These are phyloP conservation scores for Xylariales sp. DNA, from an alignment of 2,329 filamentous ascomycete genomes.

Conservation along the genomic window DNA sequence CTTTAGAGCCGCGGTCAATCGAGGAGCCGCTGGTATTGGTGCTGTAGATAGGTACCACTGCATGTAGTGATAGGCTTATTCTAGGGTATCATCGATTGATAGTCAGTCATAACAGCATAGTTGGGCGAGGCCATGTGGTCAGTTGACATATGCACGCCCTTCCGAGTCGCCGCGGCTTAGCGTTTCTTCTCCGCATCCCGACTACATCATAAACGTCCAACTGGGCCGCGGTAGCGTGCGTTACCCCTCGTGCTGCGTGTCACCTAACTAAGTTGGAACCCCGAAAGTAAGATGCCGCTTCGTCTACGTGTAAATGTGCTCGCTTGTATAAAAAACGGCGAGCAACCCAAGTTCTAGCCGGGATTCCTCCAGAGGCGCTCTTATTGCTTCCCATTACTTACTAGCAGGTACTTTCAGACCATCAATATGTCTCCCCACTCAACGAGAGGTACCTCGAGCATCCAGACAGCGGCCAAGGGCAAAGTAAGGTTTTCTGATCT, in stretches of 20 bases:
- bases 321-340: background rate
- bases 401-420: background rate
- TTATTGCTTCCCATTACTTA: background rate
- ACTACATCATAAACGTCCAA: background rate
- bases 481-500: constrained; percentile 25
- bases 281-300: constrained; percentile 1
- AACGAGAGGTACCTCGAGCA: constrained; percentile 24
- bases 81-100: background rate
- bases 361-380: background rate
- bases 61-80: background rate
- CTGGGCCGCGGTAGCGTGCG: background rate
- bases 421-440: constrained; percentile 40
- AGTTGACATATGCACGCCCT: constrained; percentile 25
- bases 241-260: constrained; percentile 27
- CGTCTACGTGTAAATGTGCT: constrained; percentile 6
- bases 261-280: constrained; percentile 3
- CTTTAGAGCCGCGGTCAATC: background rate
- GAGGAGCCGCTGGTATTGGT: background rate
- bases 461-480: constrained; percentile 30
- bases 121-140: background rate
- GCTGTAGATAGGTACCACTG: background rate
- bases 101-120: background rate
- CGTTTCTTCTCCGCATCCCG: constrained; percentile 32
- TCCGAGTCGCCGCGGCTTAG: constrained; percentile 1
- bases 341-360: background rate